A percentile compares a stretch with the other conserved stretches of the same genome.
phyloP scores from a whole-genome alignment of 1,139 yeast species.

The Ogataea hybrid region DNA sequence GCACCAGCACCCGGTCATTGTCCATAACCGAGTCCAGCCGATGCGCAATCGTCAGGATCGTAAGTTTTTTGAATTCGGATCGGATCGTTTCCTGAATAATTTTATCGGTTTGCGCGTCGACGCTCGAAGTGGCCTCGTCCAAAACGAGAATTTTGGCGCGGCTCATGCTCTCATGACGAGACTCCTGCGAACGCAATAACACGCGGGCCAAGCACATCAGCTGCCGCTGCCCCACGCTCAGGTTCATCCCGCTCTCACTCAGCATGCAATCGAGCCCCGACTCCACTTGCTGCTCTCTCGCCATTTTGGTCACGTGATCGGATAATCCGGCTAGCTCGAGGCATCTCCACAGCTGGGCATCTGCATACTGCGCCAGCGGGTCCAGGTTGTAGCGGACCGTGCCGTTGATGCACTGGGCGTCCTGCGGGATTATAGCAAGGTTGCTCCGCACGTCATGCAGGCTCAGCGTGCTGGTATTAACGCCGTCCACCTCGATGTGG shows the following conservation, averaged over 20 bases:
- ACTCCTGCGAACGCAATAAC: slow-evolving; percentile 38
- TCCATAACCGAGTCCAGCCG: slow-evolving; percentile 81
- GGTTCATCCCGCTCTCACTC: slow-evolving; percentile 68
- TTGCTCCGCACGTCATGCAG: slow-evolving; percentile 52
- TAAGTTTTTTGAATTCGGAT: slow-evolving; percentile 56
- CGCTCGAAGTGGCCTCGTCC: slow-evolving; percentile 88
- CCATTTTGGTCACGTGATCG: slow-evolving; percentile 41
- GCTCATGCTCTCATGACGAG: slow-evolving; percentile 25
- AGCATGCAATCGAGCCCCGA: slow-evolving; percentile 42
- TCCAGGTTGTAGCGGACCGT: slow-evolving; percentile 59
- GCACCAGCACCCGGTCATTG: slow-evolving; percentile 67
- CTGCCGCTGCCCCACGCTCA: slow-evolving; percentile 79
- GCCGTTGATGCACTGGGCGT: slow-evolving; percentile 65
- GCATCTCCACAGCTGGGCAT: slow-evolving; percentile 54
- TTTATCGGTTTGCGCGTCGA: slow-evolving; percentile 75
- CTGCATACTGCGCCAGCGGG: slow-evolving; percentile 51
- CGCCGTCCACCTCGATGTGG: slow-evolving; percentile 46
- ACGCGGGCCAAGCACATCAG: slow-evolving; percentile 76
- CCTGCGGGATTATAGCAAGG: slow-evolving; percentile 67
- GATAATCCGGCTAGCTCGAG: slow-evolving; percentile 53
- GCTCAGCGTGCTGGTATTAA: slow-evolving; percentile 46
- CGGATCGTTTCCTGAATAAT: slow-evolving; percentile 75
- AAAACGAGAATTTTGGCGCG: slow-evolving; percentile 62
- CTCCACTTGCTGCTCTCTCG: slow-evolving; percentile 24
- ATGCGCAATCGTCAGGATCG: slow-evolving; percentile 81